Evolutionary conservation across 176 grass and related monocot species (phyloP), one percentile per base, ranked within the genome.

Genomic region (Triticum aestivum): DNA sequence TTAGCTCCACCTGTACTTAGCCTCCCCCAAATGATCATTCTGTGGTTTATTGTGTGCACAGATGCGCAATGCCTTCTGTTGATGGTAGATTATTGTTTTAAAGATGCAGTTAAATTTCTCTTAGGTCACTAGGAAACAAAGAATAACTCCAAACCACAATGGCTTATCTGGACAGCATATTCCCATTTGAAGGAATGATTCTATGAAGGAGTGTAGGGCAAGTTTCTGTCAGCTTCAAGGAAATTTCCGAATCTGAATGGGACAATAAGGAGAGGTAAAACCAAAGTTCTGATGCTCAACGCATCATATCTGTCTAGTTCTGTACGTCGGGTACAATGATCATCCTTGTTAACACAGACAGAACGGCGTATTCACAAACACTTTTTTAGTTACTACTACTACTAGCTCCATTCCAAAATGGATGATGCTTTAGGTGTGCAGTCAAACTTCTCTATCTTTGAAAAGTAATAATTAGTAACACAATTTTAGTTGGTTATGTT

Each of bases 71-170:
- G 66, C 76, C 78, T 21, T 44, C n/a, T 71, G 35, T 47, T 9
- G 26, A 47, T 80, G 51, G 26, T n/a, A 72, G 18, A 61, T 86
- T 86, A 54, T 80, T 70, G 49, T 49, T 70, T 20, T 13, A 29
- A 68, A 68, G 45, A 6, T 69, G 34, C 23, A 59, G 13, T 59
- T 2, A 35, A 86, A 17, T 59, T 79, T 85, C n/a, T 59, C 14
- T 27, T 49, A 54, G 14, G 30, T 30, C 52, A 3, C 44, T 41
- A 64, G 9, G 9, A 85, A 85, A 77, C 41, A 52, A 67, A 67
- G 10, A 44, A 38, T 63, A 67, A 34, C 20, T 54, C 38, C 38
- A 76, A 84, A 85, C 44, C 29, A 77, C 27, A 85, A 68, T 29
- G 15, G 45, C 13, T 27, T 70, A 13, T 61, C 65, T 61, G 9